These are phyloP conservation scores for Cryptococcus sp. DNA, from an alignment of 1,284 basidiomycete genomes.

Conservation along the genomic window DNA sequence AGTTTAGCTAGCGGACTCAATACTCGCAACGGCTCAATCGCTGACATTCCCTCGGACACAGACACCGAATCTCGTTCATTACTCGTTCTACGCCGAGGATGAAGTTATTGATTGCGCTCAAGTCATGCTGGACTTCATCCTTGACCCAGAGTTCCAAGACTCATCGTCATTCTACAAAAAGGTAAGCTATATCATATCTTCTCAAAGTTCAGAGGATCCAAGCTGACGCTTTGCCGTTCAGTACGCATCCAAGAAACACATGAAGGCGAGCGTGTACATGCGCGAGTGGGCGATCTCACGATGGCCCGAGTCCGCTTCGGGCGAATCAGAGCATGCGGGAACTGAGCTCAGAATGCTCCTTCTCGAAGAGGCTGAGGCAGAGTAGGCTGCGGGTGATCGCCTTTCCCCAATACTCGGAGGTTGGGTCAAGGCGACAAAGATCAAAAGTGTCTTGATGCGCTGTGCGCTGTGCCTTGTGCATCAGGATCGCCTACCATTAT, in stretches of 20 bases:
- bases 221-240: slow-evolving; percentile 2
- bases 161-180: slow-evolving; percentile 70
- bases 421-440: no score
- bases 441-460: no score
- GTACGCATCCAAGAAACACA: slow-evolving; percentile 79
- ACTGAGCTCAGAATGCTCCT: slow-evolving; percentile 23
- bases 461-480: no score
- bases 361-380: slow-evolving; percentile 4
- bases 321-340: slow-evolving; percentile 20
- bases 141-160: slow-evolving; percentile 62
- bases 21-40: background rate
- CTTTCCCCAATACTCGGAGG: no score
- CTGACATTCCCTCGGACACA: slow-evolving; percentile 42
- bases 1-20: slow-evolving; percentile 38
- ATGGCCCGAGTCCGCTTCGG: slow-evolving; percentile 37
- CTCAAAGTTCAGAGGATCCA: background rate
- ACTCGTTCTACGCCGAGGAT: slow-evolving; percentile 84
- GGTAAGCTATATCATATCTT: slow-evolving; percentile 20
- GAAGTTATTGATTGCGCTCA: slow-evolving; percentile 84
- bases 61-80: slow-evolving; percentile 87
- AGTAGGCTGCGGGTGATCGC: no score
- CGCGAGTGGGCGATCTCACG: slow-evolving; percentile 55
- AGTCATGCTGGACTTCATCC: slow-evolving; percentile 88
- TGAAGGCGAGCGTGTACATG: slow-evolving; percentile 67
- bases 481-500: no score